Base-by-base conservation (phyloP, 129 eudicot genomes). In the Tagetes patula region DNA sequence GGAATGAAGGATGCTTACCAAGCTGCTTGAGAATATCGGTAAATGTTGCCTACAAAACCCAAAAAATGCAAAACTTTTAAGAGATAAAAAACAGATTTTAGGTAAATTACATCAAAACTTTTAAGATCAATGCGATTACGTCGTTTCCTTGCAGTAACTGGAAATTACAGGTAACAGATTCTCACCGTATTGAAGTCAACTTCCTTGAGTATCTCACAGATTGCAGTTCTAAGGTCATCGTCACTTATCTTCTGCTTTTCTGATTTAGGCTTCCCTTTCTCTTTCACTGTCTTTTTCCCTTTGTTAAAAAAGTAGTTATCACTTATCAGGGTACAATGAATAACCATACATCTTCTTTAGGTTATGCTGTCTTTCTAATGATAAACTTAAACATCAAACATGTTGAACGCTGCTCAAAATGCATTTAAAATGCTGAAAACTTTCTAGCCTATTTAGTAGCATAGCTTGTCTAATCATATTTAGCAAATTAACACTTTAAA, bases 131-230 rank as follows among this genome's bases (percentile, higher is more conserved):
- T 20, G 27, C 27, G 27, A 20, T 20, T 20, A 76, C 45, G n/a
- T 34, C 59, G 67, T 66, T 67, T 76, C 20, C 54, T 31, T 27
- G 69, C 75, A 56, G 54, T 32, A 60, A 45, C 3, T 33, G 34
- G 34, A 52, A 55, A 60, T 20, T 42, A 33, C 2, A 6, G 48
- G 49, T 58, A 41, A 65, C 46, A 49, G 39, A 68, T 60, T 65
- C 95, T 84, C 62, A 95, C 97, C 89, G 99, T 95, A 61, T 95
- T 90, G 85, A 95, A 95, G 87, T 95, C 99, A 32, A 91, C 99
- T 79, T 88, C 96, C 74, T 90, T 86, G 8, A 95, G 97, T 75
- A 86, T 86, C 80, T 88, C 99, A 43, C 91, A 86, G 34, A 95
- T 87, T 31, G 97, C 93, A 11, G 34, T 76, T 73, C 79, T 86